Evolutionary conservation across 2,329 filamentous ascomycete genomes (phyloP).

Genomic region (Coccinonectria pachysandricola): DNA sequence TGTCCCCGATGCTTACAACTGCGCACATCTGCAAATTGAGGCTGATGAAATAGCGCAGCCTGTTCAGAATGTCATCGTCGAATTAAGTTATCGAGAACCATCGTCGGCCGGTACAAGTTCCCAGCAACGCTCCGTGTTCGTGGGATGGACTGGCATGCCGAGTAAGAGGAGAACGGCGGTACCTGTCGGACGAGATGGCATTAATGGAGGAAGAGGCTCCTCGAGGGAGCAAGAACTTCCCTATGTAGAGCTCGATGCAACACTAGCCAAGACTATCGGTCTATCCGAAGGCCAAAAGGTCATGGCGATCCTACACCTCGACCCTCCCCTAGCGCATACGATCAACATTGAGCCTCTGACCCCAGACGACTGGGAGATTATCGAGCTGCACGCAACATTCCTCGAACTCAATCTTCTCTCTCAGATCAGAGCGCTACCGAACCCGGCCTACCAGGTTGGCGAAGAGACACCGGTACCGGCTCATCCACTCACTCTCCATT

Average conservation of each 20-base stretch:
- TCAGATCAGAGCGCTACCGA: conserved; percentile 88
- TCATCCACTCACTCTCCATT: conserved; percentile 81
- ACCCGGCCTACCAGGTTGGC: conserved; percentile 55
- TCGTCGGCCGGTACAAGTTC: conserved; percentile 36
- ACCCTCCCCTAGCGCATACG: conserved; percentile 84
- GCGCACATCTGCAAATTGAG: too few relatives aligned
- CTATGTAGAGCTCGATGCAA: conserved; percentile 78
- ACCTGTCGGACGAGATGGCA: conserved; percentile 63
- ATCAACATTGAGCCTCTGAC: conserved; percentile 96
- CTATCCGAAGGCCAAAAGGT: conserved; percentile 76
- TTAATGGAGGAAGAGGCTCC: conserved; percentile 48
- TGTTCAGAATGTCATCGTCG: conserved; percentile 92
- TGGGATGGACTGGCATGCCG: conserved; percentile 97
- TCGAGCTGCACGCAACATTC: conserved; percentile 92
- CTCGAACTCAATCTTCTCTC: conserved; percentile 86
- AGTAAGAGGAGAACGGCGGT: conserved; percentile 74
- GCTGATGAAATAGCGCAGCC: conserved; percentile 40
- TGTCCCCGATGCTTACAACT: too few relatives aligned
- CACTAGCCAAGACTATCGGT: conserved; percentile 67
- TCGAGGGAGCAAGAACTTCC: conserved; percentile 64
- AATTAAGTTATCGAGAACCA: conserved; percentile 61
- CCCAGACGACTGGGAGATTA: conserved; percentile 96
- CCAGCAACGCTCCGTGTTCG: conserved; percentile 61
- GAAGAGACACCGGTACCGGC: conserved; percentile 41
- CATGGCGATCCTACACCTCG: conserved; percentile 62